Conservation (phyloP, 768 basidiomycete genomes). For the Tremella yokohamensis region DNA sequence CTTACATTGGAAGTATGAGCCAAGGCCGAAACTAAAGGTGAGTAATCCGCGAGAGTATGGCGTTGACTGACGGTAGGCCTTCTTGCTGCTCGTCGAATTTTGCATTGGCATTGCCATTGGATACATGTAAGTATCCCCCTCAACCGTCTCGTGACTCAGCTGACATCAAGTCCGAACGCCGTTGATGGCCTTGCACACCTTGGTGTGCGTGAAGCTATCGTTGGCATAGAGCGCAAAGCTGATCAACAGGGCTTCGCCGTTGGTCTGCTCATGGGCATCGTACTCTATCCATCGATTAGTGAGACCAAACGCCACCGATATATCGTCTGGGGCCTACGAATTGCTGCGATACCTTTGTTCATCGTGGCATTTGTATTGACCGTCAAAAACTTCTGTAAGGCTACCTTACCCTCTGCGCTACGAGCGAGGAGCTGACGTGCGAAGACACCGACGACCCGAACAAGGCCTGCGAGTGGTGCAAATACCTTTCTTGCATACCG, state of each 20-base stretch:
- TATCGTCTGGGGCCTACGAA: constrained; percentile 69
- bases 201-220: constrained; percentile 53
- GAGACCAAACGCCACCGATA: constrained; percentile 67
- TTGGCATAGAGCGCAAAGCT: too few species aligned
- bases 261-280: constrained; percentile 69
- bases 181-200: constrained; percentile 93
- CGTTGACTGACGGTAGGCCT: constrained; percentile 57
- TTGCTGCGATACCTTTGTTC: constrained; percentile 69
- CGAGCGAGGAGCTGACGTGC: background rate
- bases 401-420: background rate
- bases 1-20: constrained; percentile 86
- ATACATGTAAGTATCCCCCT: constrained; percentile 39
- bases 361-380: constrained; percentile 78
- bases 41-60: constrained; percentile 14
- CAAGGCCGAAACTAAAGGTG: constrained; percentile 76
- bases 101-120: constrained; percentile 75
- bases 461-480: constrained; percentile 73
- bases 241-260: constrained; percentile 40
- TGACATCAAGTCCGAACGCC: constrained; percentile 53
- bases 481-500: constrained; percentile 86
- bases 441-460: constrained; percentile 53
- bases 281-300: constrained; percentile 86
- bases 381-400: constrained; percentile 70
- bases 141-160: background rate
- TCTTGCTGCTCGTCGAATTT: constrained; percentile 82